Evolutionary conservation across 2,329 filamentous ascomycete species (phyloP).

Genomic region (Curvularia spicifera): DNA sequence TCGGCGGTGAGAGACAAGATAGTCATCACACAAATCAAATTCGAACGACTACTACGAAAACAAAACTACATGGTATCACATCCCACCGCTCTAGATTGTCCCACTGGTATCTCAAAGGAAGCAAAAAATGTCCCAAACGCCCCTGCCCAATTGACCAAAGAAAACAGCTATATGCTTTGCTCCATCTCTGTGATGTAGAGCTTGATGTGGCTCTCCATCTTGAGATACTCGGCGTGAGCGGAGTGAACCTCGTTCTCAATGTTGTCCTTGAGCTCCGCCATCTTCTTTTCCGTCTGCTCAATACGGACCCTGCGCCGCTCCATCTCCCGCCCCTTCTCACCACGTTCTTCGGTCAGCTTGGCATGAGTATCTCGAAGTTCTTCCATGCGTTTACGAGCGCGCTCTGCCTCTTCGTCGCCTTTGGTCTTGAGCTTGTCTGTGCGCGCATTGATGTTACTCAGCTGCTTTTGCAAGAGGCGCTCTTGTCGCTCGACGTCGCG

Average conservation of each 20-base stretch:
- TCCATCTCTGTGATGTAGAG: constrained; percentile 99
- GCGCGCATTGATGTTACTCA: constrained; percentile 83
- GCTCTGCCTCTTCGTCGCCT: constrained; percentile 78
- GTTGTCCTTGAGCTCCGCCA: constrained; percentile 96
- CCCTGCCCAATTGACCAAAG: constrained; percentile 1
- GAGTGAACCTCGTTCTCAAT: constrained; percentile 93
- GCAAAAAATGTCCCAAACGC: constrained; percentile 12
- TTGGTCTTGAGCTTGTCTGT: constrained; percentile 83
- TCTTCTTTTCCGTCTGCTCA: constrained; percentile 99
- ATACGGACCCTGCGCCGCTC: constrained; percentile 91
- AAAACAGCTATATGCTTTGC: constrained; percentile 62
- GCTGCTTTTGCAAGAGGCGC: constrained; percentile 79
- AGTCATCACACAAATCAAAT: not conserved
- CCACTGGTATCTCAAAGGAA: constrained; percentile 8
- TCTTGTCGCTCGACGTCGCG: constrained; percentile 91
- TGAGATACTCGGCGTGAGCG: constrained; percentile 92
- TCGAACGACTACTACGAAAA: constrained; percentile 1
- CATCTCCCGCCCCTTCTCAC: constrained; percentile 88
- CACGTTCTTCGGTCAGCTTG: constrained; percentile 81
- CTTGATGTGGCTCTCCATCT: constrained; percentile 96
- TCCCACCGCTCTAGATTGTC: constrained; percentile 1
- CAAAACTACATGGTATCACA: constrained; percentile 16
- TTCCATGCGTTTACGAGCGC: constrained; percentile 88
- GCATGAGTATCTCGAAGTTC: constrained; percentile 81
- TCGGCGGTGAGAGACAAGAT: constrained; percentile 2